Evolutionary conservation across 306 rosid genomes (phyloP).

Genomic region (Canavalia gladiata): DNA sequence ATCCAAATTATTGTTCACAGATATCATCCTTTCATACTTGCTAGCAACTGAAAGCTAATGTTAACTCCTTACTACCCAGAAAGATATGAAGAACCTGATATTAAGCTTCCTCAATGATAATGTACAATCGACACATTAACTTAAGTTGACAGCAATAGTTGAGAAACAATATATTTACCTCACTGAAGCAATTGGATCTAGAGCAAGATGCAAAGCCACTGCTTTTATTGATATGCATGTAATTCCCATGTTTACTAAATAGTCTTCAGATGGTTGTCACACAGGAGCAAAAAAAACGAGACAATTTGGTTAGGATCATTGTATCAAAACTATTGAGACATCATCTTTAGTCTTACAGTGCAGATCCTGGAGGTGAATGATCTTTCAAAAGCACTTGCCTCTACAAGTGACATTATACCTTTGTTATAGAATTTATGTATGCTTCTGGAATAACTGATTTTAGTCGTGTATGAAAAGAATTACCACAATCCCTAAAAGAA

Average conservation of each 20-base stretch:
- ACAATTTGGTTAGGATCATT: neutral
- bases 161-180: conserved; percentile 19
- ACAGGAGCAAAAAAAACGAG: conserved; percentile 1
- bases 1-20: neutral
- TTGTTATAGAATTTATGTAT: conserved; percentile 59
- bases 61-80: neutral
- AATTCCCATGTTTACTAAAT: conserved; percentile 3
- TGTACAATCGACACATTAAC: conserved; percentile 23
- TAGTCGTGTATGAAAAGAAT: conserved; percentile 59
- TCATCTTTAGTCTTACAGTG: conserved; percentile 7
- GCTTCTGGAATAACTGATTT: conserved; percentile 67
- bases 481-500: conserved; percentile 45
- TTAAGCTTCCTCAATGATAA: neutral
- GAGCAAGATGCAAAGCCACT: conserved; percentile 13
- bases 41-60: conserved; percentile 4
- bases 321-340: conserved; percentile 14
- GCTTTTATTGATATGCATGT: neutral
- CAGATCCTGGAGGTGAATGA: conserved; percentile 1
- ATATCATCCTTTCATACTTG: neutral
- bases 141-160: conserved; percentile 10
- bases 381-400: neutral
- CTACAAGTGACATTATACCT: conserved; percentile 45
- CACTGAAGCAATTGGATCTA: conserved; percentile 3
- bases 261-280: conserved; percentile 37
- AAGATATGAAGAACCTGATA: neutral